These are phyloP conservation scores for Furculomyces boomerangus DNA, from an alignment of 371 early-diverging fungal species.

Conservation along the genomic window DNA sequence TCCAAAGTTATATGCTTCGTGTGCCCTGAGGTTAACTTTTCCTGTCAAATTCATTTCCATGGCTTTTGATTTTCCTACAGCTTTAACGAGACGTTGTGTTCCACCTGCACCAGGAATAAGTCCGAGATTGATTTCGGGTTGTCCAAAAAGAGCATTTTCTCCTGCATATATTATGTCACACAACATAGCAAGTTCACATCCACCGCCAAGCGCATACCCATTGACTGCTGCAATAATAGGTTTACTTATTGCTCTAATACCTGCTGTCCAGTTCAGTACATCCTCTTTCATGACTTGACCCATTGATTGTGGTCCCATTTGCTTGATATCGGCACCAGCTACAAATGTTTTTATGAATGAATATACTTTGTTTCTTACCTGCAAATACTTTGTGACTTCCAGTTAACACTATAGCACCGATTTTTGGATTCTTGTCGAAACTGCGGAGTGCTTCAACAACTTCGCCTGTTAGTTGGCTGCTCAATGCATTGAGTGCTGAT, in stretches of 20 bases:
- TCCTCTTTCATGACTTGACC: conserved; percentile 71
- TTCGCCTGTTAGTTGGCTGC: conserved; percentile 74
- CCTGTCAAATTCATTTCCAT: conserved; percentile 94
- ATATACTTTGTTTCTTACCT: background rate
- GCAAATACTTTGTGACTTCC: conserved; percentile 94
- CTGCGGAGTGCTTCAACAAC: conserved; percentile 69
- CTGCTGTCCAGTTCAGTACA: conserved; percentile 83
- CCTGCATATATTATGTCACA: conserved; percentile 97
- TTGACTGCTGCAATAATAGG: conserved; percentile 94
- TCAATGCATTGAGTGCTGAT: conserved; percentile 91
- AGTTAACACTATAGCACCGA: conserved; percentile 88
- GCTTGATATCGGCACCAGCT: conserved; percentile 98
- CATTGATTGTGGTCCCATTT: conserved; percentile 78
- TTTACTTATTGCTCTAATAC: conserved; percentile 76
- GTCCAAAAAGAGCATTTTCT: conserved; percentile 89
- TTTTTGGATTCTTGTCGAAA: conserved; percentile 52
- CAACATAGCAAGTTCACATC: conserved; percentile 98
- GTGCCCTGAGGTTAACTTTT: conserved; percentile 57
- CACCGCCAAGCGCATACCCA: conserved; percentile 94
- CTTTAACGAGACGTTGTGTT: conserved; percentile 79
- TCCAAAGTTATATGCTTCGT: conserved; percentile 70
- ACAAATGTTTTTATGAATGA: conserved; percentile 32
- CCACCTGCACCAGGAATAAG: conserved; percentile 81
- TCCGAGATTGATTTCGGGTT: conserved; percentile 97
- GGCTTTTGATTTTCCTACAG: conserved; percentile 94